These are phyloP conservation scores for Aspergillus leporis DNA, from an alignment of 495 filamentous ascomycete species.

Conservation along the genomic window DNA sequence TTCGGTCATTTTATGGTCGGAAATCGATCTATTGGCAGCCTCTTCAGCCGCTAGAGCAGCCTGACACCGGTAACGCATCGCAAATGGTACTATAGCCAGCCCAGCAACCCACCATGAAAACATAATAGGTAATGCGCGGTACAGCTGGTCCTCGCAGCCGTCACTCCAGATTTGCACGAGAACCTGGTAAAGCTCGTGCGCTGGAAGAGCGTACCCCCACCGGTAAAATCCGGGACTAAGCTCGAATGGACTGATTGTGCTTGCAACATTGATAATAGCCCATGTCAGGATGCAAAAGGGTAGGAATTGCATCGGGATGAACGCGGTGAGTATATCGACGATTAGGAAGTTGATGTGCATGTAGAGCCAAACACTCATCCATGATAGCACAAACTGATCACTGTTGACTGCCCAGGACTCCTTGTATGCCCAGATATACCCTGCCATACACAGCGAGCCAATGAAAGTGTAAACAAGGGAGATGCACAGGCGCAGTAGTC, in stretches of 20 bases:
- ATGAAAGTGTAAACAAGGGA: slow-evolving; percentile 41
- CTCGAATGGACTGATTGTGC: slow-evolving; percentile 44
- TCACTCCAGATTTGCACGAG: slow-evolving; percentile 48
- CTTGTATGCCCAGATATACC: slow-evolving; percentile 48
- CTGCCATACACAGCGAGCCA: slow-evolving; percentile 39
- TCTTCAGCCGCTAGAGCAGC: slow-evolving; percentile 2
- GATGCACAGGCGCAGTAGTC: slow-evolving; percentile 34
- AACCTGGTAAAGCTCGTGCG: slow-evolving; percentile 42
- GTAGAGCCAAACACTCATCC: slow-evolving; percentile 49
- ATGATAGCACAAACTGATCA: slow-evolving; percentile 41
- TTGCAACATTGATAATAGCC: slow-evolving; percentile 44
- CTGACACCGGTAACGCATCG: slow-evolving; percentile 1
- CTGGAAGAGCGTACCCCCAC: slow-evolving; percentile 46
- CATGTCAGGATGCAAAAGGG: slow-evolving; percentile 47
- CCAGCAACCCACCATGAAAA: slow-evolving; percentile 31
- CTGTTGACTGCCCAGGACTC: slow-evolving; percentile 41
- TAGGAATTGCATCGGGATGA: slow-evolving; percentile 35
- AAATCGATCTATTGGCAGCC: background rate
- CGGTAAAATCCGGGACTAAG: slow-evolving; percentile 43
- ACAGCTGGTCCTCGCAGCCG: slow-evolving; percentile 43
- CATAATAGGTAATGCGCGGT: slow-evolving; percentile 41
- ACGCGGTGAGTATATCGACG: slow-evolving; percentile 43
- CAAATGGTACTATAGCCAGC: background rate
- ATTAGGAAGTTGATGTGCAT: slow-evolving; percentile 45
- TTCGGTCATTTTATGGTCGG: background rate